Evolutionary conservation across 1,139 yeast species (phyloP), one percentile per base, ranked within the genome.

Genomic region (Pichia inconspicua): DNA sequence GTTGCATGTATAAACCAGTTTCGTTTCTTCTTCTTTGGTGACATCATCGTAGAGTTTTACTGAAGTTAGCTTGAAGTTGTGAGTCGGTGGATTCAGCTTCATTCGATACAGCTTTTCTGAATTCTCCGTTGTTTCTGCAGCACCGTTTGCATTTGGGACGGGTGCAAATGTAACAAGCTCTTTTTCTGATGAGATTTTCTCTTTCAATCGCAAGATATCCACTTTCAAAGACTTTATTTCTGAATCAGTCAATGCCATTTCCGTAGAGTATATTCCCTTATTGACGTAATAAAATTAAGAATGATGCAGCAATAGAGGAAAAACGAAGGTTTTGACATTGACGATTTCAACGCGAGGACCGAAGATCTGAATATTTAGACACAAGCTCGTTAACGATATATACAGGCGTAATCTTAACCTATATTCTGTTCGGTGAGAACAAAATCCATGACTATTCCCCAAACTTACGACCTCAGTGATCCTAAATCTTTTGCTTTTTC

Each of bases 401-500:
- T n/a, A n/a, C n/a, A n/a, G n/a, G n/a, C n/a, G n/a, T n/a, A n/a
- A n/a, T n/a, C n/a, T n/a, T n/a, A n/a, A n/a, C n/a, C n/a, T n/a
- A 27, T 30, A 30, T 30, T 30, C 34, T 30, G 34, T 30, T 34
- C 22, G 4, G 10, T 6, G 25, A 34, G 3, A 5, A 37, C 25
- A 5, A 32, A 15, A 37, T 37, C 25, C 15, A 37, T 11, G 22
- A 4, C 22, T 22, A 30, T 40, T 17, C 66, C 65, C 12, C 51
- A 51, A 4, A 40, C 54, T 5, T 77, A 77, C 58, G 72, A 66
- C 57, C 87, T 86, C 66, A 77, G 77, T 64, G 95, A 88, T 61
- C 66, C 71, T 43, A 75, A 74, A 51, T 84, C 96, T 6, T 92
- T 92, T 64, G 97, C 96, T 10, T 80, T 75, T 61, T 73, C 80